Conservation (phyloP, 2,329 filamentous ascomycete genomes). For the Ploettnerulaceae sp. region DNA sequence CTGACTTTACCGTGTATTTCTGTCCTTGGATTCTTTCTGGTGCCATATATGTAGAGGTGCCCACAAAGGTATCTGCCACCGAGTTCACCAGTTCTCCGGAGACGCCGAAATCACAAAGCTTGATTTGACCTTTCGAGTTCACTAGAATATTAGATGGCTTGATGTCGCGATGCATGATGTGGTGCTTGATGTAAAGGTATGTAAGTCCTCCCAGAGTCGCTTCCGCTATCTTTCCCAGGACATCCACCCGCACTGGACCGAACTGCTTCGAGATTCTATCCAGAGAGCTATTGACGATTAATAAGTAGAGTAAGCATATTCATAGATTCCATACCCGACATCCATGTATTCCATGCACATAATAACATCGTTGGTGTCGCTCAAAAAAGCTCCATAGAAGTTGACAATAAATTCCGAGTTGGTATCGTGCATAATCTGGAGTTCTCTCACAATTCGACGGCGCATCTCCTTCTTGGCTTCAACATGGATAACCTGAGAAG, state of each 20-base stretch:
- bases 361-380: conserved; percentile 94
- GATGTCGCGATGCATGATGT: conserved; percentile 99
- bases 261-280: conserved; percentile 93
- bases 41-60: conserved; percentile 98
- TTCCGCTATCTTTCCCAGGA: conserved; percentile 95
- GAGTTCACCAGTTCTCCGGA: conserved; percentile 97
- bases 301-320: conserved; percentile 7
- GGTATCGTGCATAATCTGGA: conserved; percentile 98
- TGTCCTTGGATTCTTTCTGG: conserved; percentile 96
- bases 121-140: conserved; percentile 91
- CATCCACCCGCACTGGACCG: conserved; percentile 90
- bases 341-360: conserved; percentile 99
- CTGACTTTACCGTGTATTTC: conserved; percentile 95
- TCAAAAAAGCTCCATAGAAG: conserved; percentile 96
- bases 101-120: conserved; percentile 98
- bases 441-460: conserved; percentile 92
- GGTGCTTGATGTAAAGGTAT: conserved; percentile 91
- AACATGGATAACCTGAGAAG: conserved; percentile 81
- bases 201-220: conserved; percentile 88
- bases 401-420: conserved; percentile 96
- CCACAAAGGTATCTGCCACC: conserved; percentile 95
- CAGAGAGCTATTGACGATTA: conserved; percentile 60
- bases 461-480: conserved; percentile 96
- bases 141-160: conserved; percentile 97
- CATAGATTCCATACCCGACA: conserved; percentile 67